Percentiles rank a stretch among this genome's conserved stretches.
These are phyloP conservation scores for Vanrija sp. DNA, from an alignment of 1,284 basidiomycete genomes.

Conservation along the genomic window DNA sequence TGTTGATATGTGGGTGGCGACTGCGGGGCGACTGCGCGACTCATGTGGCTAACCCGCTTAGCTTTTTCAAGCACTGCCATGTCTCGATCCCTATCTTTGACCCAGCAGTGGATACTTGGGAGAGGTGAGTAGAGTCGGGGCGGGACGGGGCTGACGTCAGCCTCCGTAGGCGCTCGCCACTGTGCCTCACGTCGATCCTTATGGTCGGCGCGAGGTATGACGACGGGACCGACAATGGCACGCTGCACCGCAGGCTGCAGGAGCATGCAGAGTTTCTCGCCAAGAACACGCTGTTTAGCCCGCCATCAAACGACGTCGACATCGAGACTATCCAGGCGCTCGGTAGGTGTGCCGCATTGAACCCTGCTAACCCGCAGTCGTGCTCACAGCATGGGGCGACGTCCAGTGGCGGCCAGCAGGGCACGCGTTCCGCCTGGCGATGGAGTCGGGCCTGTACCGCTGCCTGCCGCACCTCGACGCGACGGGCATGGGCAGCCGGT, in stretches of 20 bases:
- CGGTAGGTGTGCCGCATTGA: slow-evolving; percentile 29
- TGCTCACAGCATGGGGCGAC: slow-evolving; percentile 38
- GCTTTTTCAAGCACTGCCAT: slow-evolving; percentile 73
- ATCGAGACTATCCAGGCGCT: slow-evolving; percentile 80
- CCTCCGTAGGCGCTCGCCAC: slow-evolving; percentile 29
- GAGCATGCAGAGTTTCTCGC: slow-evolving; percentile 75
- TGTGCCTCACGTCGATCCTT: slow-evolving; percentile 63
- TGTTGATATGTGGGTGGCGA: slow-evolving; percentile 57
- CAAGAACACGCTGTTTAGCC: slow-evolving; percentile 75
- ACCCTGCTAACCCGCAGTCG: slow-evolving; percentile 10
- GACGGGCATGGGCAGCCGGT: slow-evolving; percentile 60
- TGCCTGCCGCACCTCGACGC: slow-evolving; percentile 73
- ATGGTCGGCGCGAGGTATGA: slow-evolving; percentile 78
- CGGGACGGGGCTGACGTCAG: not conserved
- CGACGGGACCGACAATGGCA: slow-evolving; percentile 68
- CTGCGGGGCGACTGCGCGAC: not conserved
- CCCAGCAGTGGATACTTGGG: slow-evolving; percentile 67
- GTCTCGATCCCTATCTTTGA: slow-evolving; percentile 83
- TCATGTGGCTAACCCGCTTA: slow-evolving; percentile 1
- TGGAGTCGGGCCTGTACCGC: slow-evolving; percentile 82
- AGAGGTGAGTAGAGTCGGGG: slow-evolving; percentile 31
- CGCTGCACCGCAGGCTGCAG: slow-evolving; percentile 31
- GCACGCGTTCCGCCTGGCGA: slow-evolving; percentile 84
- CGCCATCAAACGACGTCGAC: slow-evolving; percentile 57
- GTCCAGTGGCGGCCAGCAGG: slow-evolving; percentile 36